Percentiles rank a stretch among this genome's conserved stretches.
phyloP scores from a whole-genome alignment of 768 basidiomycete genomes.

The Phanerodontia chrysosporium region DNA sequence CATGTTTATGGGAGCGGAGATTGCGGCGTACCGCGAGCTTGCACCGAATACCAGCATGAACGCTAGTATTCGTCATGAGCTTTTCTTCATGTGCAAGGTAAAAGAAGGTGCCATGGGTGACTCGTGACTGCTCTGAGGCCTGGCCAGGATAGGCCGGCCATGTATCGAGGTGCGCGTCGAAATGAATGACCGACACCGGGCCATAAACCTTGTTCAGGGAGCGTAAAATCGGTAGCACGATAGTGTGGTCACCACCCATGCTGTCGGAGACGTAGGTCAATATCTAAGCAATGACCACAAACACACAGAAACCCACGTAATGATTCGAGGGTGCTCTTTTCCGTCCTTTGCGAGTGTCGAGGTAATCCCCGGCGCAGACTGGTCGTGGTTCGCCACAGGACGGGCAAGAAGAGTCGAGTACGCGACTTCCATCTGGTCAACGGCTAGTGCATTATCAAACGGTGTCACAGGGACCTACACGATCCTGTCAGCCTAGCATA shows the following conservation, averaged over 20 bases:
- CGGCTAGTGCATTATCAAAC: constrained; percentile 77
- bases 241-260: constrained; percentile 83
- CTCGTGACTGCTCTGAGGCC: constrained; percentile 52
- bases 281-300: neutral
- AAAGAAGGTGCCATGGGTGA: constrained; percentile 89
- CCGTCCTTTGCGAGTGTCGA: constrained; percentile 49
- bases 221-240: constrained; percentile 82
- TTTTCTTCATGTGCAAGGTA: constrained; percentile 75
- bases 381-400: constrained; percentile 30
- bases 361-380: constrained; percentile 17
- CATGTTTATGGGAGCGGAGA: neutral
- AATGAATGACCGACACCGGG: constrained; percentile 79
- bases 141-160: constrained; percentile 41
- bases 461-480: constrained; percentile 70
- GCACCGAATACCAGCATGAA: constrained; percentile 85
- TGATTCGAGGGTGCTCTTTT: constrained; percentile 65
- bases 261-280: constrained; percentile 11
- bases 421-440: constrained; percentile 85
- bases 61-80: constrained; percentile 64
- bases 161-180: constrained; percentile 76
- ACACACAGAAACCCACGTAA: constrained; percentile 41
- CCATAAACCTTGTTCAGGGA: constrained; percentile 77
- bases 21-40: constrained; percentile 48
- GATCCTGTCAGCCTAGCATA: neutral
- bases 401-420: constrained; percentile 74